Evolutionary conservation across 805 yeast species (phyloP).

Genomic region (Metschnikowia arizonensis): DNA sequence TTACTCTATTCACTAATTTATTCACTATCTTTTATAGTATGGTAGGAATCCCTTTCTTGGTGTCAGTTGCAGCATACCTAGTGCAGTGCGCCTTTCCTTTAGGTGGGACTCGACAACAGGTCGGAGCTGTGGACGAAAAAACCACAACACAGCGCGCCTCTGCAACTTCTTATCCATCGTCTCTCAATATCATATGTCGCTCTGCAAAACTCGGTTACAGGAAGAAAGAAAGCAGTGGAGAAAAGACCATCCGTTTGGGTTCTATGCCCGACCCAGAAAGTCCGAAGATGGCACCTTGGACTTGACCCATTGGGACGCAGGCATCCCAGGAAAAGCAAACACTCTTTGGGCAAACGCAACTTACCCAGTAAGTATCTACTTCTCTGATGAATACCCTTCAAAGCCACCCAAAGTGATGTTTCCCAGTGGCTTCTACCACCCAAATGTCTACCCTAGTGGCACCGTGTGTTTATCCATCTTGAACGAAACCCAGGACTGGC

Average conservation of each 20-base stretch:
- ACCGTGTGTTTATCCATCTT: constrained; percentile 89
- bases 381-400: constrained; percentile 91
- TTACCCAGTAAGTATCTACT: constrained; percentile 74
- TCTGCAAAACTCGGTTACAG: constrained; percentile 79
- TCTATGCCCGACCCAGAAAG: constrained; percentile 86
- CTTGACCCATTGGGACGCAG: constrained; percentile 86
- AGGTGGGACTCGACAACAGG: background rate
- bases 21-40: too few species aligned
- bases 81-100: too few species aligned
- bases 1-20: too few species aligned
- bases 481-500: constrained; percentile 96
- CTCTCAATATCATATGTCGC: constrained; percentile 33
- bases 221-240: constrained; percentile 98
- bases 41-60: too few species aligned
- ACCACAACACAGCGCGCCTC: background rate
- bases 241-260: constrained; percentile 97
- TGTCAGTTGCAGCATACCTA: background rate
- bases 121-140: constrained; percentile 1
- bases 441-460: constrained; percentile 96
- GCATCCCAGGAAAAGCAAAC: constrained; percentile 87
- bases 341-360: constrained; percentile 91
- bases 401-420: constrained; percentile 94
- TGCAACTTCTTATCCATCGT: background rate
- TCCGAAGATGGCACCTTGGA: constrained; percentile 79
- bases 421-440: constrained; percentile 90